These are phyloP conservation scores for Pseudocercospora fuligena DNA, from an alignment of 2,329 filamentous ascomycete species.

Conservation along the genomic window DNA sequence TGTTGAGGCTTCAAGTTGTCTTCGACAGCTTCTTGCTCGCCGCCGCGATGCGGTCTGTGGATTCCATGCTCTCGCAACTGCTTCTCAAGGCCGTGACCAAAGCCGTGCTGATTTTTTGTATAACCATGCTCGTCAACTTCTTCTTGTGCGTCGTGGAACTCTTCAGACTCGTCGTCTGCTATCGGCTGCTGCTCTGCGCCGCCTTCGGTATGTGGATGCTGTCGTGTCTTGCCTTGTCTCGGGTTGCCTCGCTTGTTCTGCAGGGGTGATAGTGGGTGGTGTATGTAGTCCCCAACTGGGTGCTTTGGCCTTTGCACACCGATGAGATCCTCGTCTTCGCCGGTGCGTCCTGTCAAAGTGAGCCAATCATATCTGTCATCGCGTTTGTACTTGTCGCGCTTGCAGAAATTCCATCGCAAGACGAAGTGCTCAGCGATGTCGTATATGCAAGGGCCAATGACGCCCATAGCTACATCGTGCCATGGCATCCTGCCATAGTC, in stretches of 20 bases:
- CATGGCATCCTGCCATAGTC: conserved; percentile 96
- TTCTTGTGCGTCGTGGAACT: conserved; percentile 37
- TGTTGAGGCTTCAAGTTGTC: conserved; percentile 20
- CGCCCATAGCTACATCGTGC: conserved; percentile 92
- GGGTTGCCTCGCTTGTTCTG: conserved; percentile 63
- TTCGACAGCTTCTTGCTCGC: conserved; percentile 20
- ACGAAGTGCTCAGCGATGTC: conserved; percentile 97
- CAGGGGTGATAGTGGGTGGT: conserved; percentile 76
- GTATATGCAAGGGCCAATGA: conserved; percentile 87
- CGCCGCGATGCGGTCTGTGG: conserved; percentile 24
- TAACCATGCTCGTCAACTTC: conserved; percentile 41
- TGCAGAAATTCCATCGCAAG: conserved; percentile 93
- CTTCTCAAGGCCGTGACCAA: conserved; percentile 37
- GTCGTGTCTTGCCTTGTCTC: conserved; percentile 45
- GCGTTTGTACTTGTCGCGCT: conserved; percentile 97
- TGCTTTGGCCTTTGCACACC: conserved; percentile 88
- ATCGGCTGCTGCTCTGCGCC: conserved; percentile 18
- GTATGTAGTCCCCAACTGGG: conserved; percentile 83
- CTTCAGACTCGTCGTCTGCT: conserved; percentile 26
- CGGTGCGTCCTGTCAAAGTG: conserved; percentile 73
- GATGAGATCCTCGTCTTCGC: conserved; percentile 80
- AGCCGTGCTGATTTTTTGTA: conserved; percentile 36
- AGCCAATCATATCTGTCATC: conserved; percentile 85
- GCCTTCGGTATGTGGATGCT: conserved; percentile 24
- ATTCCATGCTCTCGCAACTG: conserved; percentile 29